These are phyloP conservation scores for Calonectria pteridis DNA, from an alignment of 2,329 filamentous ascomycete genomes.

Conservation along the genomic window DNA sequence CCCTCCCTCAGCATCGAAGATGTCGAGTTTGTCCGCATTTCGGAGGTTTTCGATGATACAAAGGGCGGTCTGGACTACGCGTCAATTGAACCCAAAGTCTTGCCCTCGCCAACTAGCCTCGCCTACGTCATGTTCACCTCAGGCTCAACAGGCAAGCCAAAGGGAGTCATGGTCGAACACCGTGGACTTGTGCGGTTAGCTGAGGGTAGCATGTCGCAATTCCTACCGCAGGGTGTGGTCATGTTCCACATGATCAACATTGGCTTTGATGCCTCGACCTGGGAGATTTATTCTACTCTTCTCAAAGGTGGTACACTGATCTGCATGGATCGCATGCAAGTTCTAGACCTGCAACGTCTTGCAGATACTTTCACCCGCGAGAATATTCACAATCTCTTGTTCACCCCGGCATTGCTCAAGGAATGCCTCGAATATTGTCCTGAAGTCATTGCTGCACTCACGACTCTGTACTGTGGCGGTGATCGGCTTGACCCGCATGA, in stretches of 20 bases:
- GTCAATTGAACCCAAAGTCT: no score
- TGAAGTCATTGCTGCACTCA: not conserved
- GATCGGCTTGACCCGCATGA: not conserved
- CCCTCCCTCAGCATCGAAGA: not conserved
- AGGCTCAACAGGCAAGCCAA: constrained; percentile 42
- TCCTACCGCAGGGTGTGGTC: not conserved
- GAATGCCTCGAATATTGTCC: not conserved
- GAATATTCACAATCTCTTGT: not conserved
- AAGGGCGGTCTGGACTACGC: not conserved
- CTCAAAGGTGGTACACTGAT: not conserved
- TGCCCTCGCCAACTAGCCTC: not conserved
- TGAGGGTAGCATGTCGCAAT: constrained; percentile 32
- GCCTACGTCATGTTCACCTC: constrained; percentile 43
- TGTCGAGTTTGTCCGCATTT: not conserved
- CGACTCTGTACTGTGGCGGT: not conserved
- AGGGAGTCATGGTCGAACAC: constrained; percentile 36
- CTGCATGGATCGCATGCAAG: not conserved
- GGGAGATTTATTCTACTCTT: not conserved
- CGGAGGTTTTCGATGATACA: not conserved
- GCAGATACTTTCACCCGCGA: not conserved
- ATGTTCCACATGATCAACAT: constrained; percentile 29
- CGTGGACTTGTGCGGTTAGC: not conserved
- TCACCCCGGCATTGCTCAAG: not conserved
- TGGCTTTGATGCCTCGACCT: constrained; percentile 6
- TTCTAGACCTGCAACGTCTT: not conserved